phyloP scores from a whole-genome alignment of 2,329 filamentous ascomycete genomes.

The Tolypocladium amazonense region DNA sequence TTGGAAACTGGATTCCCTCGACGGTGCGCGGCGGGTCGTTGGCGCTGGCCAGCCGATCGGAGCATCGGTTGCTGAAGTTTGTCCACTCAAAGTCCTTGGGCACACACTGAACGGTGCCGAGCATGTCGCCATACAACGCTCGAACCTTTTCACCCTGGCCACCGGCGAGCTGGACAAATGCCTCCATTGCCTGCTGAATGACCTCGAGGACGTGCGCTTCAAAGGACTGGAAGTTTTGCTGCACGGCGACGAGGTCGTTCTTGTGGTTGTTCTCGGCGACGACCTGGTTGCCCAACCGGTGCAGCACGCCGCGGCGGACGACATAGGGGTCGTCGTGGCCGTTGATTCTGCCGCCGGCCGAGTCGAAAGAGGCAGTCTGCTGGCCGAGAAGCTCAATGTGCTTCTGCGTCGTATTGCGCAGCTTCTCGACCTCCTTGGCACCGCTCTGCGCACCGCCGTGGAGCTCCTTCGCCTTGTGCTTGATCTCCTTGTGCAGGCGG shows the following conservation, averaged over 20 bases:
- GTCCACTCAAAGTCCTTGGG: constrained; percentile 87
- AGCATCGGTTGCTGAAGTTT: constrained; percentile 65
- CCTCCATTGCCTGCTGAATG: constrained; percentile 70
- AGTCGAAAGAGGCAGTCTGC: constrained; percentile 71
- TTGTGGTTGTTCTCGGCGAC: constrained; percentile 93
- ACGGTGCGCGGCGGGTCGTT: constrained; percentile 63
- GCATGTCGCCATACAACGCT: constrained; percentile 74
- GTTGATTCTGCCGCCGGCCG: constrained; percentile 59
- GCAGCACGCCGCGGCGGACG: constrained; percentile 66
- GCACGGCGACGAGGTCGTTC: constrained; percentile 84
- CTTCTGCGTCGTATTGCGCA: constrained; percentile 78
- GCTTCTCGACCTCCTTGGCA: constrained; percentile 85
- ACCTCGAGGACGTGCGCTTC: constrained; percentile 78
- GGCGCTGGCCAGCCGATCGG: constrained; percentile 66
- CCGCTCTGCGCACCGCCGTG: constrained; percentile 69
- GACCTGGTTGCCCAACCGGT: constrained; percentile 84
- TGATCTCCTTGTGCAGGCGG: constrained; percentile 89
- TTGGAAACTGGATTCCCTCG: constrained; percentile 70
- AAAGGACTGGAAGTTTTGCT: constrained; percentile 79
- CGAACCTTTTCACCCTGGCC: constrained; percentile 75
- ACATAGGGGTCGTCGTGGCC: constrained; percentile 81
- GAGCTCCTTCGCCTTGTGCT: constrained; percentile 89
- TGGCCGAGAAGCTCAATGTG: constrained; percentile 90
- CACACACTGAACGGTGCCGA: constrained; percentile 64
- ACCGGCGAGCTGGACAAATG: constrained; percentile 72